Conservation (phyloP, 495 filamentous ascomycete species). For the Rhizodiscina lignyota region DNA sequence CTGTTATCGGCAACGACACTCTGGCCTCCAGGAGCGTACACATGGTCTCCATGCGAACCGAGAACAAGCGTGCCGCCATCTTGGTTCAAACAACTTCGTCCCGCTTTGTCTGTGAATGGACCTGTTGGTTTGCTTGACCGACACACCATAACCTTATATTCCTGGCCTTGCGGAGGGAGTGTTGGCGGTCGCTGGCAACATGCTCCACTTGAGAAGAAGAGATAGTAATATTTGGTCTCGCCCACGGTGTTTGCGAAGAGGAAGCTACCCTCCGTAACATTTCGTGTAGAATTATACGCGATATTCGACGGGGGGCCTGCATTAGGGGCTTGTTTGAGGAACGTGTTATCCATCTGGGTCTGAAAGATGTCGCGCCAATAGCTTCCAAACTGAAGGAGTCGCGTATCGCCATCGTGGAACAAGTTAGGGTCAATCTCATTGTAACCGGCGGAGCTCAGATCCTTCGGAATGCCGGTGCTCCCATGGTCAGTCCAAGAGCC, state of each 20-base stretch:
- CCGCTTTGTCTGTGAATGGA: conserved; percentile 28
- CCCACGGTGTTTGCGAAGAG: no score
- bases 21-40: conserved; percentile 61
- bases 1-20: conserved; percentile 32
- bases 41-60: conserved; percentile 36
- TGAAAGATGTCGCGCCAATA: conserved; percentile 58
- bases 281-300: no score
- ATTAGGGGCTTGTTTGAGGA: no score
- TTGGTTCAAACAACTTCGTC: conserved; percentile 29
- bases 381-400: conserved; percentile 49
- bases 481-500: conserved; percentile 47
- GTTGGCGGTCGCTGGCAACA: no score
- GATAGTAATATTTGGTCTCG: neutral
- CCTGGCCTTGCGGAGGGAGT: conserved; percentile 25
- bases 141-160: neutral
- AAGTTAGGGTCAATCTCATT: conserved; percentile 60
- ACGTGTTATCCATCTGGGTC: conserved; percentile 33
- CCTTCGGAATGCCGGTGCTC: conserved; percentile 30
- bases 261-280: no score
- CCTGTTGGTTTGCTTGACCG: neutral
- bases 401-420: conserved; percentile 26
- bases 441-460: no score
- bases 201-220: neutral
- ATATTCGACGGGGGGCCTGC: no score
- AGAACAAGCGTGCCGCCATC: conserved; percentile 50